A percentile compares a stretch with the other conserved stretches of the same genome.
Evolutionary conservation across 257 asterid genomes (phyloP).

Genomic region (Rehmannia glutinosa): DNA sequence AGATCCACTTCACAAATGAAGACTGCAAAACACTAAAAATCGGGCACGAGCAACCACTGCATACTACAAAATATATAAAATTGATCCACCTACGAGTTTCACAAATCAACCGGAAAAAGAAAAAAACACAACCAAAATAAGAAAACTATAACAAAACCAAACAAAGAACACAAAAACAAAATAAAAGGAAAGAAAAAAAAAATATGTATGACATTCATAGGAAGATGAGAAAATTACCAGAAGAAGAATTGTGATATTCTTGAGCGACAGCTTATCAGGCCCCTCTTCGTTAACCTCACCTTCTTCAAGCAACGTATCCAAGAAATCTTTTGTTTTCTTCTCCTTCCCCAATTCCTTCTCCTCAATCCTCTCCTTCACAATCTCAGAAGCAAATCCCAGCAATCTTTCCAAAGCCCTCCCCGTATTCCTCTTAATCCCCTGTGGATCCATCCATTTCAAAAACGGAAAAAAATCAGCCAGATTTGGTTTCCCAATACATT

Average conservation of each 20-base stretch:
- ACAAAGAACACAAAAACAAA: too few species aligned
- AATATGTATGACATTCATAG: too few species aligned
- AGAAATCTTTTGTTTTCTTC: slow-evolving; percentile 19
- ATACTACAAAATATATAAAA: too few species aligned
- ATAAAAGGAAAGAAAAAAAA: too few species aligned
- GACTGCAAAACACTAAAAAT: too few species aligned
- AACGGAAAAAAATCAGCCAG: slow-evolving; percentile 25
- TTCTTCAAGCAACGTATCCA: slow-evolving; percentile 34
- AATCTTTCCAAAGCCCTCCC: slow-evolving; percentile 9
- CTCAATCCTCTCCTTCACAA: slow-evolving; percentile 27
- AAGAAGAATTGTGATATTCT: slow-evolving; percentile 27
- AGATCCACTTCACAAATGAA: too few species aligned
- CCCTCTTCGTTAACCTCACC: slow-evolving; percentile 19
- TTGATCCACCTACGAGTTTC: too few species aligned
- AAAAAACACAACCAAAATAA: too few species aligned
- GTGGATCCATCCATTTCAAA: slow-evolving; percentile 26
- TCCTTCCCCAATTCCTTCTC: slow-evolving; percentile 1
- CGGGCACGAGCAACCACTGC: too few species aligned
- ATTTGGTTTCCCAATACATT: slow-evolving; percentile 18
- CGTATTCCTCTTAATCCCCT: slow-evolving; percentile 22
- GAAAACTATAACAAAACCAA: too few species aligned
- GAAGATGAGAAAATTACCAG: slow-evolving; percentile 37
- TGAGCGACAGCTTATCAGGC: slow-evolving; percentile 23
- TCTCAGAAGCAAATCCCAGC: neutral
- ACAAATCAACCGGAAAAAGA: too few species aligned